Conservation (phyloP, 495 filamentous ascomycete genomes). For the Cercophora samala region DNA sequence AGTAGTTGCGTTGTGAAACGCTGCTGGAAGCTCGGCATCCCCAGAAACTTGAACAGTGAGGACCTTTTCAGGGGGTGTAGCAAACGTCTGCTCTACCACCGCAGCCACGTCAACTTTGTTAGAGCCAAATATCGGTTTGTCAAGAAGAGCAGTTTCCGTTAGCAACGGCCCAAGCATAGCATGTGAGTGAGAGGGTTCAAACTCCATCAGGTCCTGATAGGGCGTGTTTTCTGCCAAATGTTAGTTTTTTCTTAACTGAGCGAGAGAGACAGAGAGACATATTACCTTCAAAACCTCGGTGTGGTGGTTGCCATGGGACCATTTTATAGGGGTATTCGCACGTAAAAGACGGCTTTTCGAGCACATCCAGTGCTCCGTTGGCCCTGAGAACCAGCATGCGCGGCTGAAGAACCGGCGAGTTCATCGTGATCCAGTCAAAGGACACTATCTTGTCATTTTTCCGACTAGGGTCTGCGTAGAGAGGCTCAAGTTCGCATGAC, state of each 20-base stretch:
- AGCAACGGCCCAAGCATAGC: slow-evolving; percentile 44
- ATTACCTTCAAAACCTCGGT: slow-evolving; percentile 46
- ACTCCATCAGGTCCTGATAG: slow-evolving; percentile 46
- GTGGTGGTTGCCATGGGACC: slow-evolving; percentile 45
- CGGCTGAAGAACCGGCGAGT: slow-evolving; percentile 57
- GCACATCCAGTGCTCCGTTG: slow-evolving; percentile 62
- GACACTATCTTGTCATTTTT: slow-evolving; percentile 68
- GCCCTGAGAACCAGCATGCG: slow-evolving; percentile 65
- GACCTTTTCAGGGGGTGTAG: slow-evolving; percentile 23
- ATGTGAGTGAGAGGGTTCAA: slow-evolving; percentile 43
- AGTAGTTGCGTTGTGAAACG: slow-evolving; percentile 32
- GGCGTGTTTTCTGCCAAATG: slow-evolving; percentile 36
- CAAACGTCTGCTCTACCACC: slow-evolving; percentile 36
- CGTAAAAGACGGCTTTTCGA: slow-evolving; percentile 58
- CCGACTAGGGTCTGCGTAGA: slow-evolving; percentile 42
- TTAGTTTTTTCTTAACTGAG: slow-evolving; percentile 7
- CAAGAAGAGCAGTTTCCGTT: slow-evolving; percentile 41
- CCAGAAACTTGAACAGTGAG: slow-evolving; percentile 29
- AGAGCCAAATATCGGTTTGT: slow-evolving; percentile 45
- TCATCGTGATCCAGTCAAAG: slow-evolving; percentile 77
- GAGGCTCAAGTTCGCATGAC: slow-evolving; percentile 53
- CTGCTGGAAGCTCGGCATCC: slow-evolving; percentile 23
- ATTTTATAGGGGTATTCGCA: slow-evolving; percentile 49
- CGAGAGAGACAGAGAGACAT: background rate
- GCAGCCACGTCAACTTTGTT: slow-evolving; percentile 33